Conservation (phyloP, 352 stramenopile genomes). For the Phytophthora uliginosa region DNA sequence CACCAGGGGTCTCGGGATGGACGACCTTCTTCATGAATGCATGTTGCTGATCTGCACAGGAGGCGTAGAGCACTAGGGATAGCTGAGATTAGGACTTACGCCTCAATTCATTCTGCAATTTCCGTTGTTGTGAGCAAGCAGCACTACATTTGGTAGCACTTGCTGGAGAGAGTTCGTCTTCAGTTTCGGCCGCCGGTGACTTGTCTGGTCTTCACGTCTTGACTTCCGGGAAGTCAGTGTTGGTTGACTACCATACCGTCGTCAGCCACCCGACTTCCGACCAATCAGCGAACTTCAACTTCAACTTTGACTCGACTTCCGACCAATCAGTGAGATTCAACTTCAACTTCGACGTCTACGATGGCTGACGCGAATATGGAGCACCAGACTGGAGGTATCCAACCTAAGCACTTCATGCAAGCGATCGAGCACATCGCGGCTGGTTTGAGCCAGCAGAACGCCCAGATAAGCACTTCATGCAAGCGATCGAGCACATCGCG, state of each 20-base stretch:
- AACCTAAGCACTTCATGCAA: neutral
- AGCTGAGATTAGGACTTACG: neutral
- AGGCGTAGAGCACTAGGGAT: neutral
- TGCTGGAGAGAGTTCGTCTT: too few relatives aligned
- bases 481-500: slow-evolving; percentile 4
- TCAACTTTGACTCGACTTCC: too few relatives aligned
- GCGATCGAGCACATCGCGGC: slow-evolving; percentile 4
- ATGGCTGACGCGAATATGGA: slow-evolving; percentile 6
- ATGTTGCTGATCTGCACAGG: neutral
- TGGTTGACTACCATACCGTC: too few relatives aligned
- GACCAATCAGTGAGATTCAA: too few relatives aligned
- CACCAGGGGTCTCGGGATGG: neutral
- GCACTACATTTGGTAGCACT: too few relatives aligned
- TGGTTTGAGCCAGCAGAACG: slow-evolving; percentile 9
- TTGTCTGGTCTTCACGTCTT: too few relatives aligned
- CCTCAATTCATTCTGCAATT: neutral
- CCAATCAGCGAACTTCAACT: neutral
- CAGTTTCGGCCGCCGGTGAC: too few relatives aligned
- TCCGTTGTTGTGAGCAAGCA: neutral
- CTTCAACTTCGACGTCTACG: neutral
- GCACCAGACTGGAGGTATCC: neutral
- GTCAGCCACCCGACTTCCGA: too few relatives aligned
- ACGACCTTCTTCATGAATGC: neutral
- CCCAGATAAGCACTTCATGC: too few relatives aligned
- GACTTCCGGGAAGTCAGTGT: too few relatives aligned